phyloP scores from a whole-genome alignment of 768 basidiomycete genomes.

The Leccinum broughii region DNA sequence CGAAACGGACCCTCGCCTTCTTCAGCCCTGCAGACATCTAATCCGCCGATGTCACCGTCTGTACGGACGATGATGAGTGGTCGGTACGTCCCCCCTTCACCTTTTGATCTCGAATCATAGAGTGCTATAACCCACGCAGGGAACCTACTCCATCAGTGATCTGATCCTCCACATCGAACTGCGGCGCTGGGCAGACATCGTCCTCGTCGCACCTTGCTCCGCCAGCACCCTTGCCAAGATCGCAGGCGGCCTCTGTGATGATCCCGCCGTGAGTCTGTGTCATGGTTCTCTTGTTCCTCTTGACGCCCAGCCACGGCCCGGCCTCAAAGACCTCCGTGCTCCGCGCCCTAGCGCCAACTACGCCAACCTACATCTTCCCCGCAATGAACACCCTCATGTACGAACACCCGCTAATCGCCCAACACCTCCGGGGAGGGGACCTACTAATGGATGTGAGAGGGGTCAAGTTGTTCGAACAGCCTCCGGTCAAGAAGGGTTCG shows the following conservation, averaged over 20 bases:
- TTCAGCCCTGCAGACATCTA: constrained; percentile 50
- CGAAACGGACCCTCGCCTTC: constrained; percentile 76
- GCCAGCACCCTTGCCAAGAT: constrained; percentile 98
- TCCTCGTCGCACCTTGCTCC: constrained; percentile 93
- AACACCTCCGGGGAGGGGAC: constrained; percentile 56
- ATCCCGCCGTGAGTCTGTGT: constrained; percentile 60
- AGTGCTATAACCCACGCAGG: constrained; percentile 39
- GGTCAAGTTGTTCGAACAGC: constrained; percentile 28
- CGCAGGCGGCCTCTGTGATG: constrained; percentile 85
- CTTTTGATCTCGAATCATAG: too few relatives aligned
- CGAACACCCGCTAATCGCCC: constrained; percentile 85
- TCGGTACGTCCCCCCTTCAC: background rate
- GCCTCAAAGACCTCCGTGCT: constrained; percentile 67
- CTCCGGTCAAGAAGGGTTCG: constrained; percentile 2
- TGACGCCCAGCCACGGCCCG: background rate
- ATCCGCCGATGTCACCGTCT: background rate
- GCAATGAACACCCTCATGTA: constrained; percentile 99
- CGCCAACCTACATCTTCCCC: constrained; percentile 89
- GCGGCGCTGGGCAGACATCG: constrained; percentile 91
- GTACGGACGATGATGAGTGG: background rate
- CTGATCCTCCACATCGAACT: constrained; percentile 97
- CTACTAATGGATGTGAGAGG: constrained; percentile 23
- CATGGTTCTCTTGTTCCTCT: background rate
- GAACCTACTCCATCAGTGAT: constrained; percentile 75
- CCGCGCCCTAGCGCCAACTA: constrained; percentile 79